Evolutionary conservation across 2,329 filamentous ascomycete species (phyloP), one percentile per base, ranked within the genome.

Genomic region (Hypoxylon rubiginosum): DNA sequence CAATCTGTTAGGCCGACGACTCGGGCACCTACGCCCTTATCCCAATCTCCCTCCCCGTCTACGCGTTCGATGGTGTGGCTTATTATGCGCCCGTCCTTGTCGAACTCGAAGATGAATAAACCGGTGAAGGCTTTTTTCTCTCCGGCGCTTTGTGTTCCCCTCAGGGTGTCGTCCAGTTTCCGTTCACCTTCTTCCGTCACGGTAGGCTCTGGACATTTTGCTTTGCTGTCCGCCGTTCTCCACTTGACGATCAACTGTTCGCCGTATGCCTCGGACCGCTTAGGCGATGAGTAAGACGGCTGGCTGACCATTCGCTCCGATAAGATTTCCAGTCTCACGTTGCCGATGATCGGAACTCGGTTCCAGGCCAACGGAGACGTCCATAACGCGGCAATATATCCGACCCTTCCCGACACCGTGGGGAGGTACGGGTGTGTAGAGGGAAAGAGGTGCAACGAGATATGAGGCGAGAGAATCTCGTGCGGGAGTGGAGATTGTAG

Each of bases 341-440:
- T 97, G 71, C 95, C 94, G 32, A 97, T 87, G 19, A 98, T 88
- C 2, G 96, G 96, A 0, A 99, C 86, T 28, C 92, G 89, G 74
- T 97, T 97, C 96, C 96, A 99, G 30, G 94, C 95, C 55, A 99
- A 91, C 0, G 96, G 96, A 0, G 94, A 94, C 0, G 96, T 97
- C 94, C 94, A 98, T 39, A 99, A 84, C 2, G 96, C 96, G 17
- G 96, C 95, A 36, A 92, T 92, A 79, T 99, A 99, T 51, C 93
- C 91, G 36, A 97, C 91, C 50, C 92, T 89, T 56, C 96, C 96
- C 28, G 92, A 93, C 43, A 98, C 96, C n/a, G 90, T 92, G 34
- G 96, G 96, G 2, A 99, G 92, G 78, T 95, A 91, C 2, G 92
- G 93, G 74, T 97, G 92, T 0, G 92, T 96, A 28, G 89, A 88